These are phyloP conservation scores for Alternaria burnsii DNA, from an alignment of 2,329 filamentous ascomycete genomes.

Conservation along the genomic window DNA sequence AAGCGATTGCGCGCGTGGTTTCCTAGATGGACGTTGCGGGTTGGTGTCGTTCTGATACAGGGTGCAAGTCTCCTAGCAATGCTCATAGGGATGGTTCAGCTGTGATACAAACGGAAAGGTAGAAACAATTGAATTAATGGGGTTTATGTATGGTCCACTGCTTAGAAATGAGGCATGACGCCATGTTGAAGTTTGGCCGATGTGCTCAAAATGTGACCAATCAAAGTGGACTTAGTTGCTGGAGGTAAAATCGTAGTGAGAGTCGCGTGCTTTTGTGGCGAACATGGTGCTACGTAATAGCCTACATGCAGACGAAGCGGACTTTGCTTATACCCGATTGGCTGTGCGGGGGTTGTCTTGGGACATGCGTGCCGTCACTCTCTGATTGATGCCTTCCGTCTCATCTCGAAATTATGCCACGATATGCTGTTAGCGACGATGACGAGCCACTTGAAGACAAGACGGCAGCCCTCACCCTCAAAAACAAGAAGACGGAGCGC, in stretches of 20 bases:
- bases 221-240: conserved; percentile 14
- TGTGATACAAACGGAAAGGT: not conserved
- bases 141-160: conserved; percentile 26
- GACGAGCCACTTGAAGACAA: conserved; percentile 59
- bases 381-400: conserved; percentile 1
- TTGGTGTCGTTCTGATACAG: not conserved
- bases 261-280: conserved; percentile 13
- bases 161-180: conserved; percentile 40
- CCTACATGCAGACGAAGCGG: conserved; percentile 6
- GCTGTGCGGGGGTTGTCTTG: conserved; percentile 3
- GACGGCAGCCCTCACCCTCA: conserved; percentile 59
- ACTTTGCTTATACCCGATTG: conserved; percentile 17
- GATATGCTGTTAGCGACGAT: conserved; percentile 34
- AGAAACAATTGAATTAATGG: not conserved
- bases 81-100: not conserved
- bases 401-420: conserved; percentile 29
- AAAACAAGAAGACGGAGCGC: conserved; percentile 64
- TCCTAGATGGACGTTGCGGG: not conserved
- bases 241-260: not conserved
- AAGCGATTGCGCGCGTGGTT: not conserved
- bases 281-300: conserved; percentile 7
- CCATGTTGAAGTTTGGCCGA: conserved; percentile 24
- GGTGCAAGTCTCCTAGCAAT: not conserved
- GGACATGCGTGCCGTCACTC: conserved; percentile 13
- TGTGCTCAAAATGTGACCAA: conserved; percentile 24